Evolutionary conservation across 345 rosid species (phyloP).

Genomic region (Citrus glauca): DNA sequence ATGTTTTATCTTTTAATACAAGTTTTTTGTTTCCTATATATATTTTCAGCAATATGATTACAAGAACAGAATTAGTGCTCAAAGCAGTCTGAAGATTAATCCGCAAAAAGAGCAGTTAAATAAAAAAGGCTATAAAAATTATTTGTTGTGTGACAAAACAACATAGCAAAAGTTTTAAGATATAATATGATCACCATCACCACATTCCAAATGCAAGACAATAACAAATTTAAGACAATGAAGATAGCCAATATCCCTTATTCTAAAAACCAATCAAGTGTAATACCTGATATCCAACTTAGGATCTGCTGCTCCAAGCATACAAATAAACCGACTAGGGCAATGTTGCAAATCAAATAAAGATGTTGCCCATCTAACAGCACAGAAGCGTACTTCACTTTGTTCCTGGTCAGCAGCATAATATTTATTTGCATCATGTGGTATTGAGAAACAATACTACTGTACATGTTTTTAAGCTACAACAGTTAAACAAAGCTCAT

Average conservation of each 20-base stretch:
- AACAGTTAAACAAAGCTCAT: background rate
- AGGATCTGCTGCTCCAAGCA: slow-evolving; percentile 82
- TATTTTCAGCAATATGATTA: background rate
- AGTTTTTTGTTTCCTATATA: no score
- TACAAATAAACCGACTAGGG: slow-evolving; percentile 89
- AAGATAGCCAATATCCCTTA: background rate
- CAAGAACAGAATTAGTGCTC: background rate
- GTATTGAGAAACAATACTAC: slow-evolving; percentile 5
- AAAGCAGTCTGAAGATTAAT: background rate
- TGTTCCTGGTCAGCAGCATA: slow-evolving; percentile 57
- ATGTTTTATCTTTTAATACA: no score
- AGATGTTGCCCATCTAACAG: slow-evolving; percentile 84
- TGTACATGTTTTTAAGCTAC: background rate
- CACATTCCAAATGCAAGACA: background rate
- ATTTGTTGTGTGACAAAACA: background rate
- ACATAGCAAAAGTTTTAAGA: background rate
- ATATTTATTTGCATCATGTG: slow-evolving; percentile 6
- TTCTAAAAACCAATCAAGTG: background rate
- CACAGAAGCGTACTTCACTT: slow-evolving; percentile 93
- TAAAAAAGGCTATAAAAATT: no score
- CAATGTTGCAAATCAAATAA: slow-evolving; percentile 79
- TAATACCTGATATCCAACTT: slow-evolving; percentile 85
- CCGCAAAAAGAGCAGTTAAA: background rate
- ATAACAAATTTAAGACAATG: background rate
- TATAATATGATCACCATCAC: background rate